These are phyloP conservation scores for Vanrija humicola DNA, from an alignment of 1,284 basidiomycete species.

Conservation along the genomic window DNA sequence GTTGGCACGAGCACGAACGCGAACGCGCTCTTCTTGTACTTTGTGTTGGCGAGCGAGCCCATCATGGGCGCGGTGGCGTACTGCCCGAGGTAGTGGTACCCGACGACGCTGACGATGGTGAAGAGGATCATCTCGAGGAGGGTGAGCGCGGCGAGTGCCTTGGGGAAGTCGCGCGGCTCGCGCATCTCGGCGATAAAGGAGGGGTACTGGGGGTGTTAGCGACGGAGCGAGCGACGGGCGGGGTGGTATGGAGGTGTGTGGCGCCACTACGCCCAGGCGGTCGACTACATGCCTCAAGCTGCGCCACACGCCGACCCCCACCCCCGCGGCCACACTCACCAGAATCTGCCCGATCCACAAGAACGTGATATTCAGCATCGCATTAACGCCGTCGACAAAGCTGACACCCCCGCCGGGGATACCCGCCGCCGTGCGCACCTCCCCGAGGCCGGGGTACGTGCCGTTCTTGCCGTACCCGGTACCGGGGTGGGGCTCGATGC, in stretches of 20 bases:
- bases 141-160: conserved; percentile 51
- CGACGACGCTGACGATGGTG: conserved; percentile 59
- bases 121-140: conserved; percentile 60
- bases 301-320: no score
- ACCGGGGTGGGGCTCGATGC: conserved; percentile 51
- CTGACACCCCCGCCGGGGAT: conserved; percentile 51
- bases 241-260: no score
- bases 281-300: no score
- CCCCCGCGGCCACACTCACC: no score
- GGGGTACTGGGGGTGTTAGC: conserved; percentile 32
- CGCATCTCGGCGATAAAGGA: conserved; percentile 52
- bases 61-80: conserved; percentile 46
- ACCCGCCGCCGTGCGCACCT: conserved; percentile 32
- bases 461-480: conserved; percentile 35
- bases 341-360: conserved; percentile 61
- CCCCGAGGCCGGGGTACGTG: conserved; percentile 35
- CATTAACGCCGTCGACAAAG: conserved; percentile 56
- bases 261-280: no score
- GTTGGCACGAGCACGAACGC: conserved; percentile 43
- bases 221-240: no score
- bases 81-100: conserved; percentile 53
- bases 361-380: conserved; percentile 54
- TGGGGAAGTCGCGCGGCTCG: conserved; percentile 59
- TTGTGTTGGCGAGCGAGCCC: conserved; percentile 42
- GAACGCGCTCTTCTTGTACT: conserved; percentile 55